Evolutionary conservation across 2,329 filamentous ascomycete genomes (phyloP), one percentile per base, ranked within the genome.

Genomic region (Zopfia rhizophila): DNA sequence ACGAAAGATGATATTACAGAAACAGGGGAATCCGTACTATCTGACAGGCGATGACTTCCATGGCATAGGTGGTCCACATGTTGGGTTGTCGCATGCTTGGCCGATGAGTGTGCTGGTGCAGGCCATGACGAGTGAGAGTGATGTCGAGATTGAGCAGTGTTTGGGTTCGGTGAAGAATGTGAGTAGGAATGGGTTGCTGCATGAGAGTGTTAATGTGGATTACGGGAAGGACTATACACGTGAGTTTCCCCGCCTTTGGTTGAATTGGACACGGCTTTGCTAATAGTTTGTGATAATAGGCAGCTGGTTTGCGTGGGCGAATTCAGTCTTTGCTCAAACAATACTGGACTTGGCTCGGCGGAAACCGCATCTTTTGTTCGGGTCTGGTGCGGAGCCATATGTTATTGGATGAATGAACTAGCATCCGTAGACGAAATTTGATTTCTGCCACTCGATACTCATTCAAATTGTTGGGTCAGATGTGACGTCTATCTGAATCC

Each of bases 231-330:
- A 83, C 25, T 97, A 94, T 70, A 97, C 93, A 2, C 80, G 91
- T 82, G 61, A 74, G 81, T 75, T n/a, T 32, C 18, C 11, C 33
- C 35, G 14, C 18, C 7, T 10, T 18, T 12, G 19, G 11, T 37
- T 10, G 14, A 7, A 23, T n/a, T 11, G 11, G 22, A 11, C 11
- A 10, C 19, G 22, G 12, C 19, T 10, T n/a, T 37, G 14, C 19
- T 10, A 11, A 21, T 12, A 8, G 33, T n/a, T n/a, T n/a, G 11
- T n/a, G 22, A 17, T 23, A 16, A 29, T 48, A 83, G 81, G 84
- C 55, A 91, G 88, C 65, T 97, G 93, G 93, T 97, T 97, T 70
- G 91, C 93, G 2, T 97, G 92, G 94, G 94, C 94, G 8, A 99
- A 99, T 60, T 94, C 91, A 1, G 91, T 99, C 8, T 97, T 96